Evolutionary conservation across 495 filamentous ascomycete species (phyloP).

Genomic region (Penicillium verhagenii): DNA sequence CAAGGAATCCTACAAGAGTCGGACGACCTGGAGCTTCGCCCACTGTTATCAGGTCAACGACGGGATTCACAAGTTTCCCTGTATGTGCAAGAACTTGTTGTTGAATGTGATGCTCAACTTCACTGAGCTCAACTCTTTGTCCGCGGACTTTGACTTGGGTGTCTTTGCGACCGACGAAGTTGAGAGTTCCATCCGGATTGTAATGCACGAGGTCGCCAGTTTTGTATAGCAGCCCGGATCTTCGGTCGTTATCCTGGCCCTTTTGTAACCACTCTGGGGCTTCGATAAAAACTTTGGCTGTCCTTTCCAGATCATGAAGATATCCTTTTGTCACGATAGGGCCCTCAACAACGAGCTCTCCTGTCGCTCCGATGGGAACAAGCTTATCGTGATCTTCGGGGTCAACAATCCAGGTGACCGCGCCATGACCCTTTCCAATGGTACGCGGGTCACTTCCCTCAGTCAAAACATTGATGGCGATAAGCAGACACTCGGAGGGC

Average conservation of each 20-base stretch:
- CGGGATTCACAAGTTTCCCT: too few species aligned
- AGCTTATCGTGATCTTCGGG: conserved; percentile 28
- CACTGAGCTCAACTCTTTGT: conserved; percentile 41
- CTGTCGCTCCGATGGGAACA: conserved; percentile 34
- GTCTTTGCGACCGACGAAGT: conserved; percentile 30
- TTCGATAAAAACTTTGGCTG: conserved; percentile 29
- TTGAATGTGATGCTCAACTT: conserved; percentile 29
- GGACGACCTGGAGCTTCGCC: too few species aligned
- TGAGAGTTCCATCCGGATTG: conserved; percentile 13
- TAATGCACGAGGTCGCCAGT: conserved; percentile 31
- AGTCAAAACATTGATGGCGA: too few species aligned
- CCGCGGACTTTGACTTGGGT: conserved; percentile 41
- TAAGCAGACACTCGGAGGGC: too few species aligned
- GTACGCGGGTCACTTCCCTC: conserved; percentile 26
- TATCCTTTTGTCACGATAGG: conserved; percentile 43
- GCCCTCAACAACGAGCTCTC: conserved; percentile 48
- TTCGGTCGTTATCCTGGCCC: too few species aligned
- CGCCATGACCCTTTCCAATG: conserved; percentile 31
- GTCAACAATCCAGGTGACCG: conserved; percentile 45
- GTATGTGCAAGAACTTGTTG: too few species aligned
- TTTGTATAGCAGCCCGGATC: conserved; percentile 26
- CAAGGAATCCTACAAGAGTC: too few species aligned
- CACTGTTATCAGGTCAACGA: too few species aligned
- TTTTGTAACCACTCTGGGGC: neutral
- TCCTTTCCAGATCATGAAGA: conserved; percentile 36